Percentiles rank a stretch among this genome's conserved stretches.
These are phyloP conservation scores for Termitomyces heimii DNA, from an alignment of 768 basidiomycete species.

Conservation along the genomic window DNA sequence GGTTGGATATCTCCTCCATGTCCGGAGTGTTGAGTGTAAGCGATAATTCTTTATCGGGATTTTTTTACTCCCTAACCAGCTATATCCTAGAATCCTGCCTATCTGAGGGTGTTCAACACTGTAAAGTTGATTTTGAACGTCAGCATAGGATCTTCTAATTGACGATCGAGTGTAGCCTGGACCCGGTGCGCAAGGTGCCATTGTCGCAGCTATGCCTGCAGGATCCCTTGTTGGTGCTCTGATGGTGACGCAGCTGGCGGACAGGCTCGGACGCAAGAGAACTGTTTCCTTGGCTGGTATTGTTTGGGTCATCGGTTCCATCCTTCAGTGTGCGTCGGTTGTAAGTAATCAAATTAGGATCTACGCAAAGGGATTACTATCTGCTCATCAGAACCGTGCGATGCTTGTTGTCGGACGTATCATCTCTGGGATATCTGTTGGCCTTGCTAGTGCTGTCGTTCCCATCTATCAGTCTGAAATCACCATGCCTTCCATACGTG, in stretches of 20 bases:
- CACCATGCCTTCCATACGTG: conserved; percentile 65
- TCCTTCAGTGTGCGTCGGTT: conserved; percentile 61
- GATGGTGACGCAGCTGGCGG: conserved; percentile 56
- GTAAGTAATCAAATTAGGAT: conserved; percentile 18
- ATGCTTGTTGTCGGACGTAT: conserved; percentile 72
- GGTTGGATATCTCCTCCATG: conserved; percentile 81
- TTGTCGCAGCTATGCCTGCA: conserved; percentile 76
- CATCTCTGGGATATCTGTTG: conserved; percentile 63
- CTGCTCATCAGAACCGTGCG: conserved; percentile 47
- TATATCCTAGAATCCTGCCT: conserved; percentile 28
- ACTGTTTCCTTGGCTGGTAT: conserved; percentile 61
- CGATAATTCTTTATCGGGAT: not conserved
- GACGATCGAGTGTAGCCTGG: conserved; percentile 29
- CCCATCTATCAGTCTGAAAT: conserved; percentile 76
- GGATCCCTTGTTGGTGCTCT: conserved; percentile 67
- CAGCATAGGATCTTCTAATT: not conserved
- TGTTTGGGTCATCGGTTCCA: conserved; percentile 68
- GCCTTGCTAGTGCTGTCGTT: conserved; percentile 59
- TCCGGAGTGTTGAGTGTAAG: conserved; percentile 61
- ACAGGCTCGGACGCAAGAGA: conserved; percentile 58
- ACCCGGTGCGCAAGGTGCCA: conserved; percentile 59
- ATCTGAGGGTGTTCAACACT: conserved; percentile 27
- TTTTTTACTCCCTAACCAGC: not conserved
- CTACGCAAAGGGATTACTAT: not conserved
- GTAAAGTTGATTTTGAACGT: conserved; percentile 14